Conservation (phyloP, 169 alveolate species). For the Plasmodium malariae region DNA sequence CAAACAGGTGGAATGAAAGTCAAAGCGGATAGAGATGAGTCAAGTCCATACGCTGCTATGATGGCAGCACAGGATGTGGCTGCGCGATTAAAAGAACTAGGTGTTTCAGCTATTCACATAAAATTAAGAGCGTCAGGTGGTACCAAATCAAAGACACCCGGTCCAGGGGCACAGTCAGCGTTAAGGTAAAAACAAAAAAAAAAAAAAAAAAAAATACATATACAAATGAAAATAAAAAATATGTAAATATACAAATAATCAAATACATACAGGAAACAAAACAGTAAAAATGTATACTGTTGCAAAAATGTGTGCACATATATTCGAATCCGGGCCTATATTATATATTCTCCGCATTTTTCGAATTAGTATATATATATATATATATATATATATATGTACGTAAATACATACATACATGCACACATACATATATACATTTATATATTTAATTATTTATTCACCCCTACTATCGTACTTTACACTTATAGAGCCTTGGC, state of each 20-base stretch:
- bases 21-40: slow-evolving; percentile 99
- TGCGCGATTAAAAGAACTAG: slow-evolving; percentile 96
- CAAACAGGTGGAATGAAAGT: slow-evolving; percentile 99
- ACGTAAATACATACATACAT: background rate
- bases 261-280: too few species aligned
- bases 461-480: background rate
- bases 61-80: slow-evolving; percentile 99
- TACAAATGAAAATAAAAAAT: too few species aligned
- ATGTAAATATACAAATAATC: too few species aligned
- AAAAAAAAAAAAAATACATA: background rate
- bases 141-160: slow-evolving; percentile 98
- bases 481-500: slow-evolving; percentile 96
- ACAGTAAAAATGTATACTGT: too few species aligned
- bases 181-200: slow-evolving; percentile 79
- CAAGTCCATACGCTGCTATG: slow-evolving; percentile 99
- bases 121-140: slow-evolving; percentile 99
- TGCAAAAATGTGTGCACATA: too few species aligned
- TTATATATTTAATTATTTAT: slow-evolving; percentile 16
- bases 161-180: slow-evolving; percentile 99
- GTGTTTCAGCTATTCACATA: slow-evolving; percentile 98
- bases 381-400: background rate
- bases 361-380: too few species aligned
- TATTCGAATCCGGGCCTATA: too few species aligned
- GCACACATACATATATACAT: slow-evolving; percentile 5
- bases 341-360: too few species aligned